Percentiles rank a stretch among this genome's conserved stretches.
These are phyloP conservation scores for Exophiala lecanii-corni DNA, from an alignment of 2,329 filamentous ascomycete species.

Conservation along the genomic window DNA sequence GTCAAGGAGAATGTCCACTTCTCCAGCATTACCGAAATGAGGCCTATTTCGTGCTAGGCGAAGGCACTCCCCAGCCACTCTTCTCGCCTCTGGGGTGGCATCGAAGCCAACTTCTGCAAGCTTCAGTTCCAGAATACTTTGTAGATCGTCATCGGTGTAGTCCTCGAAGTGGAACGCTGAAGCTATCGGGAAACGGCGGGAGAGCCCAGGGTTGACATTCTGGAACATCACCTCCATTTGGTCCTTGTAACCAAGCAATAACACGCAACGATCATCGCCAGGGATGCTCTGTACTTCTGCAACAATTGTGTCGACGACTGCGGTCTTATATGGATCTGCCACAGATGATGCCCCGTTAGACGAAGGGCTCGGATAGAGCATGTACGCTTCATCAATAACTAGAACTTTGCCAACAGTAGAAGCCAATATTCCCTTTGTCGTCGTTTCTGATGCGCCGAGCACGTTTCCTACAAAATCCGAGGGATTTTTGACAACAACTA, in stretches of 20 bases:
- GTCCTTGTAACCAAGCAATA: conserved; percentile 66
- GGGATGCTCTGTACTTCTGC: conserved; percentile 66
- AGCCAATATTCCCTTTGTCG: conserved; percentile 67
- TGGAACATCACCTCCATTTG: conserved; percentile 56
- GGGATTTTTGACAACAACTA: conserved; percentile 67
- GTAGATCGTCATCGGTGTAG: conserved; percentile 56
- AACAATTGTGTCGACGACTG: conserved; percentile 69
- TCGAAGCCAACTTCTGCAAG: conserved; percentile 52
- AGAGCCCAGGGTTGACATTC: conserved; percentile 53
- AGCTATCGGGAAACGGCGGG: conserved; percentile 59
- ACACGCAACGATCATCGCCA: conserved; percentile 67
- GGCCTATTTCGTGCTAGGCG: conserved; percentile 56
- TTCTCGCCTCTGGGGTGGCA: conserved; percentile 49
- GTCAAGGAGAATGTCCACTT: conserved; percentile 66
- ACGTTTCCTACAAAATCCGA: conserved; percentile 64
- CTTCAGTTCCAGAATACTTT: conserved; percentile 59
- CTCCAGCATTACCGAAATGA: conserved; percentile 69
- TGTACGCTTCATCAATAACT: conserved; percentile 76
- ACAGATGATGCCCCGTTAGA: conserved; percentile 25
- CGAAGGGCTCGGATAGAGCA: conserved; percentile 41
- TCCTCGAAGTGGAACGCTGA: conserved; percentile 66
- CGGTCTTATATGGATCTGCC: conserved; percentile 53
- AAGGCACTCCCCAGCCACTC: conserved; percentile 57
- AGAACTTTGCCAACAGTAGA: conserved; percentile 67
- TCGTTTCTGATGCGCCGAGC: conserved; percentile 63